These are phyloP conservation scores for Penicillium sp. DNA, from an alignment of 2,329 filamentous ascomycete species.

Conservation along the genomic window DNA sequence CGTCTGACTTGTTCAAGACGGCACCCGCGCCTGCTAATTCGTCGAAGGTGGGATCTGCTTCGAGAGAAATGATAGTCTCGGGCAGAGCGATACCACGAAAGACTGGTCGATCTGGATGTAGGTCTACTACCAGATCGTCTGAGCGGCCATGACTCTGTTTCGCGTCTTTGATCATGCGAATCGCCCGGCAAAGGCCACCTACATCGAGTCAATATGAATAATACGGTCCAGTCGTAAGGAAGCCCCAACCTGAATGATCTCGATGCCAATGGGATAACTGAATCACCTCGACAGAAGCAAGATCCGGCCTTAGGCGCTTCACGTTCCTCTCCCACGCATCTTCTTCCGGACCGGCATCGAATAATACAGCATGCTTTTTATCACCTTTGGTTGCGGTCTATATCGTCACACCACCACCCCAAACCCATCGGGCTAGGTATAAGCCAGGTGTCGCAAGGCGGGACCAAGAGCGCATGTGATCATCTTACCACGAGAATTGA, in stretches of 20 bases:
- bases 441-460: background rate
- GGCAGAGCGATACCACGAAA: slow-evolving; percentile 54
- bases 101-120: slow-evolving; percentile 58
- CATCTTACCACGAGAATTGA: slow-evolving; percentile 55
- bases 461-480: background rate
- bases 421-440: background rate
- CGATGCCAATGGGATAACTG: slow-evolving; percentile 60
- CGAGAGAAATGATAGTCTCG: slow-evolving; percentile 51
- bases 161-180: slow-evolving; percentile 52
- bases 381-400: slow-evolving; percentile 54
- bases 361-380: slow-evolving; percentile 53
- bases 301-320: slow-evolving; percentile 48
- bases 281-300: slow-evolving; percentile 52
- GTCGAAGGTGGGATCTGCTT: slow-evolving; percentile 57
- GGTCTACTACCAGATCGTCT: slow-evolving; percentile 47
- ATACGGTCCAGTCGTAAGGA: background rate
- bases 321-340: slow-evolving; percentile 56
- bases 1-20: slow-evolving; percentile 42
- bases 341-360: slow-evolving; percentile 59
- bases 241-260: slow-evolving; percentile 54
- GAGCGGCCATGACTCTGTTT: slow-evolving; percentile 33
- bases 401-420: background rate
- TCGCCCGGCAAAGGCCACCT: slow-evolving; percentile 56
- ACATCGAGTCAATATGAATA: background rate
- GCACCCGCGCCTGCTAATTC: slow-evolving; percentile 53